Conservation (phyloP, 345 rosid species). For the Isatis tinctoria region DNA sequence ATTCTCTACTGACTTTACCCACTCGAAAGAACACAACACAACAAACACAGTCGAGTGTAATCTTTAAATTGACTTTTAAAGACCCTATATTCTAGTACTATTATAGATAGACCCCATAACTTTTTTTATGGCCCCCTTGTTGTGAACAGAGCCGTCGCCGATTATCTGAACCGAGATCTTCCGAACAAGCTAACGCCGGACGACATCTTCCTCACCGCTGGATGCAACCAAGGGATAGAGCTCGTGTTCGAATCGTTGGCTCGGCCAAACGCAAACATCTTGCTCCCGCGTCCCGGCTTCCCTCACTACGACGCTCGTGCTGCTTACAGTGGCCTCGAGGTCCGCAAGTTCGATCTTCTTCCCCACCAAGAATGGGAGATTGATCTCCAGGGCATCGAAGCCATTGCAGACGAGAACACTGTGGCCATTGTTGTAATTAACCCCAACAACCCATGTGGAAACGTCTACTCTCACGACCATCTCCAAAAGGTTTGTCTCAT, state of each 20-base stretch:
- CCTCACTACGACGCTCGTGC: constrained; percentile 46
- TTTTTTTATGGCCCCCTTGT: neutral
- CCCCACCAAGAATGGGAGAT: constrained; percentile 61
- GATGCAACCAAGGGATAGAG: constrained; percentile 58
- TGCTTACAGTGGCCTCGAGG: constrained; percentile 29
- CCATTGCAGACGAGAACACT: constrained; percentile 57
- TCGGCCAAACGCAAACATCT: constrained; percentile 49
- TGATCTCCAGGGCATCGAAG: constrained; percentile 48
- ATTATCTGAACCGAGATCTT: constrained; percentile 41
- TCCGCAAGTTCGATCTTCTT: constrained; percentile 56
- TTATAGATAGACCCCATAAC: neutral
- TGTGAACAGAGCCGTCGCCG: constrained; percentile 50
- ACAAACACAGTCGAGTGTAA: neutral
- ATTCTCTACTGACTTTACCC: neutral
- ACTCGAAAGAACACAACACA: neutral
- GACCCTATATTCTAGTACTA: neutral
- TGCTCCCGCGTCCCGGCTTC: constrained; percentile 40
- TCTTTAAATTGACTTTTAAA: neutral
- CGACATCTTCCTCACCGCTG: constrained; percentile 45
- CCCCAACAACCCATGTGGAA: constrained; percentile 40
- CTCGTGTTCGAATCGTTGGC: constrained; percentile 39
- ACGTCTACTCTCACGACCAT: constrained; percentile 44
- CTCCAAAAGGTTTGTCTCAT: constrained; percentile 34
- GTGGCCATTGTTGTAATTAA: constrained; percentile 53
- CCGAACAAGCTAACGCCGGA: constrained; percentile 51